phyloP scores from a whole-genome alignment of 1,284 basidiomycete species.

The Sporisorium reilianum region DNA sequence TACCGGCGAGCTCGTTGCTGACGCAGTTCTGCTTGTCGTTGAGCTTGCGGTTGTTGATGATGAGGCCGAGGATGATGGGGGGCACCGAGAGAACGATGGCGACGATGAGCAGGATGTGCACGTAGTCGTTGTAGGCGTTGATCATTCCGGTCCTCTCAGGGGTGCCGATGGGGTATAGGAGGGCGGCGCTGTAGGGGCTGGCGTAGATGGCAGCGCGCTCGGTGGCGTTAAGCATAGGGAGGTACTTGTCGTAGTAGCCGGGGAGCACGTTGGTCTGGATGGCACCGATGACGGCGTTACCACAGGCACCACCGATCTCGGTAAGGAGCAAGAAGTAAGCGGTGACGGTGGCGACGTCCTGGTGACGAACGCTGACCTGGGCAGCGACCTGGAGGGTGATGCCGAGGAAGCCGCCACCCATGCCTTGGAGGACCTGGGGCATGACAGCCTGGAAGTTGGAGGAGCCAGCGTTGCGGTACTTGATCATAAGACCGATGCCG shows the following conservation, averaged over 20 bases:
- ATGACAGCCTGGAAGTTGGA: slow-evolving; percentile 63
- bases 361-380: slow-evolving; percentile 67
- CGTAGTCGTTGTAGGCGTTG: slow-evolving; percentile 60
- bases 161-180: slow-evolving; percentile 51
- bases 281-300: slow-evolving; percentile 60
- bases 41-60: slow-evolving; percentile 61
- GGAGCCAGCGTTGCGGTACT: slow-evolving; percentile 55
- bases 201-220: slow-evolving; percentile 22
- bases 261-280: slow-evolving; percentile 58
- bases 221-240: slow-evolving; percentile 45
- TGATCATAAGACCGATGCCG: slow-evolving; percentile 67
- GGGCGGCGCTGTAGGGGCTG: slow-evolving; percentile 20
- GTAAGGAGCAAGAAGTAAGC: slow-evolving; percentile 65
- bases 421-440: slow-evolving; percentile 66
- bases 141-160: slow-evolving; percentile 53
- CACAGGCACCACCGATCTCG: slow-evolving; percentile 64
- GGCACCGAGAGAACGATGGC: slow-evolving; percentile 58
- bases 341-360: slow-evolving; percentile 68
- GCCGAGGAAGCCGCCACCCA: slow-evolving; percentile 66
- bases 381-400: slow-evolving; percentile 63
- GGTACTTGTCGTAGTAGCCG: slow-evolving; percentile 38
- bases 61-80: slow-evolving; percentile 52
- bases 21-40: slow-evolving; percentile 65
- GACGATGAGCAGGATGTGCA: slow-evolving; percentile 59
- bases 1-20: slow-evolving; percentile 62